These are phyloP conservation scores for Trichoderma brevicompactum DNA, from an alignment of 2,329 filamentous ascomycete species.

Conservation along the genomic window DNA sequence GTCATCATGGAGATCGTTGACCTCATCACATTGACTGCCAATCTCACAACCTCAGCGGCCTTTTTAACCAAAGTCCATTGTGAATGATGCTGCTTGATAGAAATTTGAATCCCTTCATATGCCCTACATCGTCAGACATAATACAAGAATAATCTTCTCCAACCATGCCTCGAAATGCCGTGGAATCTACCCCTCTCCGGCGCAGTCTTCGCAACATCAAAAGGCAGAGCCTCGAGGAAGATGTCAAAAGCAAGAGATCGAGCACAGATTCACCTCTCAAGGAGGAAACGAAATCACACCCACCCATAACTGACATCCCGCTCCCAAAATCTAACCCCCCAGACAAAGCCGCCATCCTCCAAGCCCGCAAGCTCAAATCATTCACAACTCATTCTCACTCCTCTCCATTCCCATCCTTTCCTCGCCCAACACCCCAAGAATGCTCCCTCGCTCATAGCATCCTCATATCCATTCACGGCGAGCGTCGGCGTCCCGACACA, in stretches of 20 bases:
- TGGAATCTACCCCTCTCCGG: background rate
- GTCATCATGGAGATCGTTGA: conserved; percentile 12
- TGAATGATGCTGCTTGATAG: too few species aligned
- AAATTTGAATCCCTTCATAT: too few species aligned
- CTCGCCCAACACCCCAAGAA: conserved; percentile 67
- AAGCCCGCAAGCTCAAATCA: conserved; percentile 50
- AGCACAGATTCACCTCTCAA: background rate
- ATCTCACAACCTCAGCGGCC: too few species aligned
- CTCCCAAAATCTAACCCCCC: background rate
- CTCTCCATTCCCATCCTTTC: conserved; percentile 70
- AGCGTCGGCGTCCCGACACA: conserved; percentile 62
- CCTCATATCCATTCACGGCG: conserved; percentile 67
- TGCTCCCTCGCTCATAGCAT: conserved; percentile 70
- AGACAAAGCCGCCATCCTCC: conserved; percentile 38
- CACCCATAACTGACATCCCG: background rate
- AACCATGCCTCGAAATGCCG: background rate
- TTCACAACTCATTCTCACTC: conserved; percentile 46
- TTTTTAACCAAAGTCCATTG: too few species aligned
- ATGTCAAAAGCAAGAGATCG: background rate
- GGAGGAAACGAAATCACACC: background rate
- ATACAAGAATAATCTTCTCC: too few species aligned
- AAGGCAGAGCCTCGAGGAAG: background rate
- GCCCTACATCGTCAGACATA: too few species aligned
- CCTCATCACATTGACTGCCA: background rate
- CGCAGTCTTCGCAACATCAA: conserved; percentile 30